Evolutionary conservation across 2,329 filamentous ascomycete species (phyloP), one percentile per base, ranked within the genome.

Genomic region (Apiospora pterosperma): DNA sequence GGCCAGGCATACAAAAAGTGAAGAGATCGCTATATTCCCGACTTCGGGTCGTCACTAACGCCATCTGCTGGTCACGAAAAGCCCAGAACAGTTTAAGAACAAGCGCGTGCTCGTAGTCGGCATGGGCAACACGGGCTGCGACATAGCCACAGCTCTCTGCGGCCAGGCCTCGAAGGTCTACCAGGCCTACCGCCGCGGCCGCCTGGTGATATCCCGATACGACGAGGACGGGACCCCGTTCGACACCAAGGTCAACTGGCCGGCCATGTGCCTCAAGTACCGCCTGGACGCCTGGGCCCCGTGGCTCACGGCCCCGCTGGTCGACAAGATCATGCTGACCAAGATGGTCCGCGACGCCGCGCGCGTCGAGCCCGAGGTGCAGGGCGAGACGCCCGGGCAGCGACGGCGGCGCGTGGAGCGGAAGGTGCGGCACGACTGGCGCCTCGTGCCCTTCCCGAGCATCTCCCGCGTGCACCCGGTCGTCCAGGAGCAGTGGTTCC

Each of bases 401-500:
- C 12, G 65, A 19, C 42, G 64, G 39, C 65, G 61, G 21, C 66
- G 65, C 5, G 63, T 67, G 1, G 65, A 64, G 3, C 62, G 38
- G 3, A 64, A 59, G 10, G 36, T 70, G 8, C 52, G 63, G 19
- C 64, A 66, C 10, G 69, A 71, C 11, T 72, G 67, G 69, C 65
- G 59, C 12, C 42, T 71, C 19, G 64, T 67, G 1, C 65, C 67
- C 3, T 61, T 62, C 21, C 66, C 69, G 16, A 71, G 69, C 59
- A 58, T 70, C 62, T 65, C 66, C 6, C 65, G 68, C 58, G 48
- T 44, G 10, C 63, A 68, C 55, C 70, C 67, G 1, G 64, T 67
- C 6, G 70, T 69, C 8, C 68, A 72, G 36, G 70, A 72, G 25
- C 65, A 70, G 36, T 69, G 69, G 61, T 67, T 72, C 8, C 66